Conservation (phyloP, 2,329 filamentous ascomycete species). For the Furcasterigmium furcatum region DNA sequence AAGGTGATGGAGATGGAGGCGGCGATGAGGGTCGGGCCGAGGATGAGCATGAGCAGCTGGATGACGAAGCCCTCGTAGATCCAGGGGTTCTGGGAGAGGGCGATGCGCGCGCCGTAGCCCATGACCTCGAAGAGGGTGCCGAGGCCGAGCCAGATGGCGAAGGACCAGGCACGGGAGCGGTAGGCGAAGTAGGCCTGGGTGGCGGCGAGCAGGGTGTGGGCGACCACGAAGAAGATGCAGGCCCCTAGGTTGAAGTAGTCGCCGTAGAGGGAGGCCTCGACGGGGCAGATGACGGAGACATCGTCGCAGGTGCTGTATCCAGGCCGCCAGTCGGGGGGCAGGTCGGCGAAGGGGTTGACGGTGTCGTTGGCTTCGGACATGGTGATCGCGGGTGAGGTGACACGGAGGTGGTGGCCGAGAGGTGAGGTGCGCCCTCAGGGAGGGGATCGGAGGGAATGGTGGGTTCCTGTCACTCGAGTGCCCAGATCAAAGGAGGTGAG, state of each 20-base stretch:
- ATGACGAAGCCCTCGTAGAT: conserved; percentile 34
- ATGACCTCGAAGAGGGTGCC: conserved; percentile 36
- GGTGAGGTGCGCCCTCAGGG: too few relatives aligned
- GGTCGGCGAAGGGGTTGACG: not conserved
- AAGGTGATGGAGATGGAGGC: conserved; percentile 40
- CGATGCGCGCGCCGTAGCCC: conserved; percentile 36
- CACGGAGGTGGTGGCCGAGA: too few relatives aligned
- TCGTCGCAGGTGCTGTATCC: conserved; percentile 3
- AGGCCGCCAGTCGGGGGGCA: not conserved
- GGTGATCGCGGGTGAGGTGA: not conserved
- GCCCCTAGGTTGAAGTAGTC: conserved; percentile 18
- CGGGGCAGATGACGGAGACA: conserved; percentile 10
- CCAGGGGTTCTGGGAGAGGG: conserved; percentile 37
- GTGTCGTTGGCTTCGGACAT: not conserved
- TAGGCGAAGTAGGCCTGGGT: conserved; percentile 27
- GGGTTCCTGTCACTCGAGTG: too few relatives aligned
- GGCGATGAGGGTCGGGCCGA: conserved; percentile 37
- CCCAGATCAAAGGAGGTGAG: not conserved
- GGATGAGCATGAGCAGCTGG: conserved; percentile 37
- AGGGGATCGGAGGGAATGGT: too few relatives aligned
- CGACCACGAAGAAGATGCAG: conserved; percentile 27
- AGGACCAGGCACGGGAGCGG: conserved; percentile 32
- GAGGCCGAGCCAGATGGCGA: conserved; percentile 27
- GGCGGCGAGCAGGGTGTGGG: conserved; percentile 27
- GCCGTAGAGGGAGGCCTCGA: conserved; percentile 17